These are phyloP conservation scores for Aphanomyces cochlioides DNA, from an alignment of 352 stramenopile species.

Conservation along the genomic window DNA sequence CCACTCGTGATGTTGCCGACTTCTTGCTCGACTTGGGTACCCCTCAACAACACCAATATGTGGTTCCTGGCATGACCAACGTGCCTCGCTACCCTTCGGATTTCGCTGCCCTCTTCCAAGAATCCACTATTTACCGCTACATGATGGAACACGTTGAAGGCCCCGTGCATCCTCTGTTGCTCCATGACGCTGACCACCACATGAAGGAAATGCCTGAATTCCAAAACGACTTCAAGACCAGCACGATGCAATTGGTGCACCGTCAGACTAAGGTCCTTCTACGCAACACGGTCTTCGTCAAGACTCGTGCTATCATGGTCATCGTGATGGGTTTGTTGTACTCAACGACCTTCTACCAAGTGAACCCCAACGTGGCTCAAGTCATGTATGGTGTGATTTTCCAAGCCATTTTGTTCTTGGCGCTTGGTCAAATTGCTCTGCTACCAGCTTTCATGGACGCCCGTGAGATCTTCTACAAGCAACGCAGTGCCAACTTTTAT, in stretches of 20 bases:
- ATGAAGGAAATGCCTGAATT: background rate
- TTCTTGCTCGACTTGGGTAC: slow-evolving; percentile 57
- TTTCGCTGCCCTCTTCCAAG: slow-evolving; percentile 30
- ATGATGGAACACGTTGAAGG: slow-evolving; percentile 43
- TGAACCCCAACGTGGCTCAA: slow-evolving; percentile 38
- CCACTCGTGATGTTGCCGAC: slow-evolving; percentile 64
- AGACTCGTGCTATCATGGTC: slow-evolving; percentile 38
- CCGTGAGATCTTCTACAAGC: slow-evolving; percentile 46
- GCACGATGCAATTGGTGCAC: slow-evolving; percentile 33
- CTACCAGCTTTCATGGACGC: slow-evolving; percentile 50
- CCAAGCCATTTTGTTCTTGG: slow-evolving; percentile 49
- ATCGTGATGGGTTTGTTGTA: slow-evolving; percentile 44
- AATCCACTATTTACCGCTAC: slow-evolving; percentile 34
- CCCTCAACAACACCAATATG: slow-evolving; percentile 16
- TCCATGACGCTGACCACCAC: background rate
- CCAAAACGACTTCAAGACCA: slow-evolving; percentile 2
- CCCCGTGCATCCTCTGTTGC: background rate
- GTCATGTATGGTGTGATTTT: slow-evolving; percentile 67
- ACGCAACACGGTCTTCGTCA: slow-evolving; percentile 40
- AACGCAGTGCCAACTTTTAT: slow-evolving; percentile 50
- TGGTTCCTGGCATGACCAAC: background rate
- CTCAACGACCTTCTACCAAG: slow-evolving; percentile 41
- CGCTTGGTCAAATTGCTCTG: slow-evolving; percentile 43
- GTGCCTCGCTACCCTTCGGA: slow-evolving; percentile 5
- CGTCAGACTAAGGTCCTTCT: slow-evolving; percentile 57